phyloP scores from a whole-genome alignment of 192 early-diverging fungal species.

The Podila horticola region DNA sequence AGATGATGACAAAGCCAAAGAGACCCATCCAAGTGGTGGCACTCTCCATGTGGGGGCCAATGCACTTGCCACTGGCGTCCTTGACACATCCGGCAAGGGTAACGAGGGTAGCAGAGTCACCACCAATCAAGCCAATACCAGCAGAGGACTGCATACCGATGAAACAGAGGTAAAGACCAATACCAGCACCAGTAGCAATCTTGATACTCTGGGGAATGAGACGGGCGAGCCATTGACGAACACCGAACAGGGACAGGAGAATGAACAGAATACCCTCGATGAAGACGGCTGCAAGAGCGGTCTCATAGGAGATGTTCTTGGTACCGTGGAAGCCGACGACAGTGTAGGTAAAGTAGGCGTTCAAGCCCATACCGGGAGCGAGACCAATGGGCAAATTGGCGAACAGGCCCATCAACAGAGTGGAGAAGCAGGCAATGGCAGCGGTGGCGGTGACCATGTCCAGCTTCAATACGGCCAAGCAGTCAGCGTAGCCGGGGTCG shows the following conservation, averaged over 20 bases:
- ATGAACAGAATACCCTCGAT: slow-evolving; percentile 85
- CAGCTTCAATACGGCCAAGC: slow-evolving; percentile 66
- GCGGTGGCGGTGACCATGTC: slow-evolving; percentile 81
- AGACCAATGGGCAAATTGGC: slow-evolving; percentile 84
- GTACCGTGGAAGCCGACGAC: slow-evolving; percentile 82
- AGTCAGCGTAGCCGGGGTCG: slow-evolving; percentile 65
- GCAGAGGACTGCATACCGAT: slow-evolving; percentile 81
- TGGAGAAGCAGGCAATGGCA: slow-evolving; percentile 67
- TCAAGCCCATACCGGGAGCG: slow-evolving; percentile 85
- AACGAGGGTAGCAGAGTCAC: slow-evolving; percentile 70
- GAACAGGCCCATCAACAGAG: slow-evolving; percentile 68
- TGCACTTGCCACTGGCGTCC: slow-evolving; percentile 58
- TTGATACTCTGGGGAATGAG: slow-evolving; percentile 76
- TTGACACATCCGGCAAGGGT: slow-evolving; percentile 66
- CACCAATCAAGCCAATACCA: slow-evolving; percentile 77
- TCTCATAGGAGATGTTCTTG: slow-evolving; percentile 72
- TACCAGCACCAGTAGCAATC: slow-evolving; percentile 77
- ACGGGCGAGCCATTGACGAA: slow-evolving; percentile 79
- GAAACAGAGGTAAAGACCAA: slow-evolving; percentile 79
- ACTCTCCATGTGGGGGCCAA: slow-evolving; percentile 66
- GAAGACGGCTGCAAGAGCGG: slow-evolving; percentile 77
- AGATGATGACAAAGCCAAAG: slow-evolving; percentile 76
- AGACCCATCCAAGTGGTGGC: slow-evolving; percentile 76
- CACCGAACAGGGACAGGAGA: slow-evolving; percentile 75
- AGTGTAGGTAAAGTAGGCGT: slow-evolving; percentile 84